Base-by-base conservation (phyloP, 2,329 filamentous ascomycete species). In the Malbranchea zuffiana region DNA sequence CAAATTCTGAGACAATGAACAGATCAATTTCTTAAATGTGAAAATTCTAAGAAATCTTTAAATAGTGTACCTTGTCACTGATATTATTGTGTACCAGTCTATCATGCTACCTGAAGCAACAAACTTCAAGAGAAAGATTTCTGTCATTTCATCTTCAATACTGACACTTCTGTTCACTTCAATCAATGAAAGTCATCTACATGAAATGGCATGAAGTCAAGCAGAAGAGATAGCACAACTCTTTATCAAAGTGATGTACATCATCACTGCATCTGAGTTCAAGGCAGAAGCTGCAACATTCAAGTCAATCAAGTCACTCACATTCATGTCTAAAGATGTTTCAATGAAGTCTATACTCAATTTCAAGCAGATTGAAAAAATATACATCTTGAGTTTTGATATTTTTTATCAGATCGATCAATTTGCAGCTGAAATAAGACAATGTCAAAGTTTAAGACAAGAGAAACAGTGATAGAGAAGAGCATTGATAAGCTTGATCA, bases 361-460 rank as follows among this genome's bases (percentile, higher is more conserved):
- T 16, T 30, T 30, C 27, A 30, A 30, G 10, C 15, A 15, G 27
- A 13, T 30, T n/a, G 27, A 16, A 15, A 7, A 30, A 30, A 30
- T n/a, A 15, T 16, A 30, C 27, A 15, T 30, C 27, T 13, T 25
- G 15, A 30, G 13, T 30, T n/a, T n/a, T 16, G 15, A 30, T n/a
- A 30, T 30, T 16, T n/a, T 30, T n/a, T n/a, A 30, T 7, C 15
- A n/a, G 27, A 30, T 15, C 13, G 27, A 30, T n/a, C 23, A n/a
- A 25, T 25, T 25, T 25, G 23, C 23, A 25, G 23, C 23, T 25
- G 23, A n/a, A n/a, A 25, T 25, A 25, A 25, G 23, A n/a, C 23
- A 25, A 25, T n/a, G 23, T 25, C 23, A 25, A 25, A 25, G 23
- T 25, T 25, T 25, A 25, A 25, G 23, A 25, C 23, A 25, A 25